Base-by-base conservation (phyloP, 2,329 filamentous ascomycete species). In the Pseudodiploospora longispora region DNA sequence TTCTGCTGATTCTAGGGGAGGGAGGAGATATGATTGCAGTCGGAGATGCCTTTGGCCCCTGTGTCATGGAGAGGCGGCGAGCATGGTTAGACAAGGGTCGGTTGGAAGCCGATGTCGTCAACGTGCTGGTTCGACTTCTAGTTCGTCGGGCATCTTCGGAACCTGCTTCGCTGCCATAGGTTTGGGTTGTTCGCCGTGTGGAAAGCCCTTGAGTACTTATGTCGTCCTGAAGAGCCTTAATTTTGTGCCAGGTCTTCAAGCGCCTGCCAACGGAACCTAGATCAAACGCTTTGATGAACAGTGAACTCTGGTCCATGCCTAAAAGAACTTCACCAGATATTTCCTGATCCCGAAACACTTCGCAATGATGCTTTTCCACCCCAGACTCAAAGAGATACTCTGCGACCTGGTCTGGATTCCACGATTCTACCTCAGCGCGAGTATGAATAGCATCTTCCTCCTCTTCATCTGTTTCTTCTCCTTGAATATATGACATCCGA, bases 221-320 rank as follows among this genome's bases (percentile, higher is more conserved):
- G 62, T 96, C 88, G 57, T 95, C 87, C 60, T 97, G 91, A 50
- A 97, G 75, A 4, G 80, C 73, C 64, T 95, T 95, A 63, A 97
- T 90, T 65, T 93, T 95, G 65, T 96, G 88, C 91, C 91, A 97
- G 2, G 90, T 95, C 63, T 94, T 94, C 49, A 97, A 68, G 49
- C 91, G 78, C 46, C 87, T 78, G 6, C 91, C 91, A 54, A 97
- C 90, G 3, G 90, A 87, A 12, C 91, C 91, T 52, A 97, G 74
- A 54, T 96, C 87, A 55, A 96, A 95, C 38, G 93, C 90, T 60
- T 95, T 95, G 70, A 97, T 83, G 61, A 96, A 95, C 10, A 97
- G 74, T 34, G 93, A 94, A 46, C 87, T 87, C 67, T 96, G 91
- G 56, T 96, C 89, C 87, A 97, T 95, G 42, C 87, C 87, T 42